A percentile compares a stretch with the other conserved stretches of the same genome.
Evolutionary conservation across 139 green algal species (phyloP).

Genomic region (Coccomyxa sp.): DNA sequence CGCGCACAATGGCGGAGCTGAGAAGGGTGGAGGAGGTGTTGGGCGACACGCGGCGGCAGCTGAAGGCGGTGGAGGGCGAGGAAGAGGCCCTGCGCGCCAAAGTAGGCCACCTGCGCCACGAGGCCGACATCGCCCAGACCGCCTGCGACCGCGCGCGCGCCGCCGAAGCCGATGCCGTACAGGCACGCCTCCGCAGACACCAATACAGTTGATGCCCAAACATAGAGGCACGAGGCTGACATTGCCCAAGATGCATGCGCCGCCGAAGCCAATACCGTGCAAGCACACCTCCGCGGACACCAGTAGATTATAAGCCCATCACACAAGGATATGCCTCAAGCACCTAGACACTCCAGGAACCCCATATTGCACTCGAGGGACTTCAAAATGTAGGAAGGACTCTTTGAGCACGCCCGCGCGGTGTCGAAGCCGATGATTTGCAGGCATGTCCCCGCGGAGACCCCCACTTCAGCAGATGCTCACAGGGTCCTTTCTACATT

Average conservation of each 20-base stretch:
- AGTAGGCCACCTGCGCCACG: conserved; percentile 9
- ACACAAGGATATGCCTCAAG: no score
- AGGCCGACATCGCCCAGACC: conserved; percentile 21
- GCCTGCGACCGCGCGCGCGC: conserved; percentile 19
- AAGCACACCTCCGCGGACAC: conserved; percentile 14
- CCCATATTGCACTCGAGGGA: no score
- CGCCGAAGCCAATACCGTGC: conserved; percentile 16
- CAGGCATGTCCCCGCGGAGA: conserved; percentile 3
- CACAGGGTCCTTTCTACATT: no score
- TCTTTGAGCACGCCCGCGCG: no score
- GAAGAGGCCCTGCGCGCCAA: conserved; percentile 17
- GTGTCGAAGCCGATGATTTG: conserved; percentile 16
- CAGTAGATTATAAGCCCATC: neutral
- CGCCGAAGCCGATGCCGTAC: conserved; percentile 17
- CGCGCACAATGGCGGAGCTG: conserved; percentile 17
- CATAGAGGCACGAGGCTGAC: conserved; percentile 10
- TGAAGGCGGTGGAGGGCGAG: conserved; percentile 23
- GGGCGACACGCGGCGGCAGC: conserved; percentile 12
- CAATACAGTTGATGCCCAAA: neutral
- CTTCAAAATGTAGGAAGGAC: no score
- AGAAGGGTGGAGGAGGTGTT: conserved; percentile 17
- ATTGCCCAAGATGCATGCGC: conserved; percentile 21
- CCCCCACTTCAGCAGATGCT: no score
- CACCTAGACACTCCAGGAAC: no score
- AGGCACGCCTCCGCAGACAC: conserved; percentile 8